Percentiles rank a stretch among this genome's conserved stretches.
phyloP scores from a whole-genome alignment of 768 basidiomycete genomes.

The Epithele typhae region DNA sequence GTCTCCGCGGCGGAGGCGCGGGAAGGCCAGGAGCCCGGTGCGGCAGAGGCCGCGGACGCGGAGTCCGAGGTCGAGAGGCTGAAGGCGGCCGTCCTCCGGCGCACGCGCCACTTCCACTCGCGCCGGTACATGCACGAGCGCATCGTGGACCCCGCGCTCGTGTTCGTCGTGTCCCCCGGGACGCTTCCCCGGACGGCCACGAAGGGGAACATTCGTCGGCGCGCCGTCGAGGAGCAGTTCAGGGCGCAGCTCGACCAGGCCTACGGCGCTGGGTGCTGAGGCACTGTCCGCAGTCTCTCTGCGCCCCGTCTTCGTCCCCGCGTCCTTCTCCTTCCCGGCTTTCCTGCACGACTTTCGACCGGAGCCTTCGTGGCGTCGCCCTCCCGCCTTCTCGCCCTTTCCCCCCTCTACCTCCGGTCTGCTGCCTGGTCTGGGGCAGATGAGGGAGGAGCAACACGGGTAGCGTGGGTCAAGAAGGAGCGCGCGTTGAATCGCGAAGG shows the following conservation, averaged over 20 bases:
- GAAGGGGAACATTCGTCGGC: constrained; percentile 78
- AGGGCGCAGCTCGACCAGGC: constrained; percentile 53
- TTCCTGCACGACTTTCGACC: too few relatives aligned
- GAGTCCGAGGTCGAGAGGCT: constrained; percentile 54
- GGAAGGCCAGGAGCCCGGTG: constrained; percentile 33
- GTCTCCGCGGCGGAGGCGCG: constrained; percentile 11
- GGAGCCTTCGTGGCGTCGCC: too few relatives aligned
- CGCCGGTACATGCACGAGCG: constrained; percentile 78
- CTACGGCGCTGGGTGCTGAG: constrained; percentile 29
- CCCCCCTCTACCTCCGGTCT: too few relatives aligned
- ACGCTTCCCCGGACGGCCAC: constrained; percentile 74
- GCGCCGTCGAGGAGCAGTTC: constrained; percentile 68
- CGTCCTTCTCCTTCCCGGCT: too few relatives aligned
- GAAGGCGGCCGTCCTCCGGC: constrained; percentile 68
- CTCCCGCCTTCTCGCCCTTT: too few relatives aligned
- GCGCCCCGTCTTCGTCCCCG: too few relatives aligned
- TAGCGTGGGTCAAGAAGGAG: too few relatives aligned
- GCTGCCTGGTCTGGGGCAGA: too few relatives aligned
- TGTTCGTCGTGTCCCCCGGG: constrained; percentile 61
- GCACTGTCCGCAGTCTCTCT: too few relatives aligned
- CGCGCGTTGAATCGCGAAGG: too few relatives aligned
- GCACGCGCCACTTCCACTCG: constrained; percentile 68
- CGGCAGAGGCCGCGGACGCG: neutral
- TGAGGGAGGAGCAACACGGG: too few relatives aligned
- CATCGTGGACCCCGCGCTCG: constrained; percentile 58